phyloP scores from a whole-genome alignment of 768 basidiomycete species.

The Leucocoprinus sp. region DNA sequence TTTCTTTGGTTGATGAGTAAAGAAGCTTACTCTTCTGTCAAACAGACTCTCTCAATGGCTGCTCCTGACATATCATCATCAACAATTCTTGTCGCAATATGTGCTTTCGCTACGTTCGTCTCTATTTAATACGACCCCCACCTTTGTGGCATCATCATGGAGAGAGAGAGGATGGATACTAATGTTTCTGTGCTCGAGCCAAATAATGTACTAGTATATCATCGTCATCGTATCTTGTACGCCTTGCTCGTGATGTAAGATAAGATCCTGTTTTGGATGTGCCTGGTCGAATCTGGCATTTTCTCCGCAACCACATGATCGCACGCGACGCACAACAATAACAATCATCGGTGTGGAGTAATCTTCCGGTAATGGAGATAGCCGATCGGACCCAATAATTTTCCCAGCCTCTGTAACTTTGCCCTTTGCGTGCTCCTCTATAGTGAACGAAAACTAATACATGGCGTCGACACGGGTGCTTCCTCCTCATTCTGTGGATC shows the following conservation, averaged over 20 bases:
- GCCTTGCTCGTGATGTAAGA: conserved; percentile 9
- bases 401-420: conserved; percentile 1
- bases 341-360: neutral
- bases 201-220: conserved; percentile 11
- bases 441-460: neutral
- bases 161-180: conserved; percentile 7
- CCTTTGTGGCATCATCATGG: conserved; percentile 15
- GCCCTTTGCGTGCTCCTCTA: conserved; percentile 1
- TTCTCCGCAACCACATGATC: neutral
- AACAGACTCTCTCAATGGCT: conserved; percentile 3
- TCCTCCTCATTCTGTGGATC: conserved; percentile 27
- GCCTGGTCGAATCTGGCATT: conserved; percentile 8
- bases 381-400: conserved; percentile 3
- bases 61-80: conserved; percentile 8
- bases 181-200: conserved; percentile 3
- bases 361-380: conserved; percentile 8
- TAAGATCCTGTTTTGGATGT: conserved; percentile 11
- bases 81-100: conserved; percentile 8
- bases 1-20: neutral
- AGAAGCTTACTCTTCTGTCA: conserved; percentile 3
- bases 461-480: conserved; percentile 18
- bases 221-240: conserved; percentile 9
- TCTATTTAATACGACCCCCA: conserved; percentile 13
- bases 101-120: conserved; percentile 13
- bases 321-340: neutral